A percentile compares a stretch with the other conserved stretches of the same genome.
phyloP scores from a whole-genome alignment of 2,329 filamentous ascomycete genomes.

The Lachnellula suecica region DNA sequence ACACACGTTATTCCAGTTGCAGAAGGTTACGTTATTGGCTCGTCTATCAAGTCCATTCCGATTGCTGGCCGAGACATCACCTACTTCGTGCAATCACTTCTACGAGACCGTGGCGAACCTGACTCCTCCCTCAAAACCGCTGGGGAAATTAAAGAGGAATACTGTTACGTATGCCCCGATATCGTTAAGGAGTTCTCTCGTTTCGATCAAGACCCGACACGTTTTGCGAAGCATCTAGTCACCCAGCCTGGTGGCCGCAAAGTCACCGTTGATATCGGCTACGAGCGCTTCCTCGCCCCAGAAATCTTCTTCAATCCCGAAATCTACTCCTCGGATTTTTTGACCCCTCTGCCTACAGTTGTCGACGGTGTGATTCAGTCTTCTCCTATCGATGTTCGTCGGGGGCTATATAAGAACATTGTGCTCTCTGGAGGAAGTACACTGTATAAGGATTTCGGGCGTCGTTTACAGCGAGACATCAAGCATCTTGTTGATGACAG shows the following conservation, averaged over 20 bases:
- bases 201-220: slow-evolving; percentile 88
- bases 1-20: slow-evolving; percentile 98
- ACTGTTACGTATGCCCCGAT: slow-evolving; percentile 97
- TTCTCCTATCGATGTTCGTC: slow-evolving; percentile 93
- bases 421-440: slow-evolving; percentile 96
- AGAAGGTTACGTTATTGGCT: slow-evolving; percentile 98
- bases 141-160: slow-evolving; percentile 97
- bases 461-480: slow-evolving; percentile 94
- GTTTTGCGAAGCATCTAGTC: slow-evolving; percentile 88
- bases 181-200: slow-evolving; percentile 98
- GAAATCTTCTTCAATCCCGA: slow-evolving; percentile 99
- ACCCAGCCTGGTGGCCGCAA: slow-evolving; percentile 82
- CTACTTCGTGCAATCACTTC: slow-evolving; percentile 95
- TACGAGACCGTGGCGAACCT: slow-evolving; percentile 93
- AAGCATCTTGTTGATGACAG: slow-evolving; percentile 91
- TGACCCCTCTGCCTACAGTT: slow-evolving; percentile 90
- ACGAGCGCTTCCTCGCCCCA: slow-evolving; percentile 95
- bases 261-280: slow-evolving; percentile 87
- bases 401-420: slow-evolving; percentile 99
- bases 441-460: slow-evolving; percentile 97
- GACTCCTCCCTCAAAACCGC: slow-evolving; percentile 97
- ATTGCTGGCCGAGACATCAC: slow-evolving; percentile 98
- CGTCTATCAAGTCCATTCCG: slow-evolving; percentile 98
- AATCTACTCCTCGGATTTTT: slow-evolving; percentile 98
- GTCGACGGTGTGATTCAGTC: slow-evolving; percentile 97